A percentile compares a stretch with the other conserved stretches of the same genome.
Evolutionary conservation across 257 asterid species (phyloP).

Genomic region (Solanum verrucosum): DNA sequence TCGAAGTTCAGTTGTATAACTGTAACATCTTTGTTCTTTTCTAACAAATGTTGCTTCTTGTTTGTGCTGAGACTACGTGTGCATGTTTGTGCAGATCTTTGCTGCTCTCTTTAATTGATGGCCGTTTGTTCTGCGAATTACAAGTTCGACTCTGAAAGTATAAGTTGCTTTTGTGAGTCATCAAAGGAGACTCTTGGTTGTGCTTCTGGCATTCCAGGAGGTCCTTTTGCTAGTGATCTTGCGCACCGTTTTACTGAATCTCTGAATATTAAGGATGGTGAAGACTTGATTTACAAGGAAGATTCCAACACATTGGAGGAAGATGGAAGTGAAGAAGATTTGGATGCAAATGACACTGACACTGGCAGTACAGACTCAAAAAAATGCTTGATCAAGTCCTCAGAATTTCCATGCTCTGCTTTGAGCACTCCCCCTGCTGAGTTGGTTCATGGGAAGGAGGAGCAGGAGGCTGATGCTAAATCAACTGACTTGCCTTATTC

Average conservation of each 20-base stretch:
- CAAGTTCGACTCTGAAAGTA: constrained; percentile 32
- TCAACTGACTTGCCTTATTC: constrained; percentile 20
- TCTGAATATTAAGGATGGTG: constrained; percentile 25
- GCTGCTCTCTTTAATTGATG: constrained; percentile 38
- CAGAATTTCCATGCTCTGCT: constrained; percentile 37
- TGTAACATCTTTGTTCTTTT: background rate
- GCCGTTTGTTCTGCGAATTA: constrained; percentile 34
- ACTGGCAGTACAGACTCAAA: constrained; percentile 15
- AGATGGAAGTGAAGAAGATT: constrained; percentile 17
- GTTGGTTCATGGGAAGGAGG: constrained; percentile 8
- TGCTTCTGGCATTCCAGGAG: constrained; percentile 5
- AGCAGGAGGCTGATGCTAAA: constrained; percentile 17
- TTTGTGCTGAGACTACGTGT: background rate
- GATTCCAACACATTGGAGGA: constrained; percentile 11
- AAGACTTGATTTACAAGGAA: constrained; percentile 15
- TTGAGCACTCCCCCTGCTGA: constrained; percentile 17
- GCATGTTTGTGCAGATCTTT: constrained; percentile 1
- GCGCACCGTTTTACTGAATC: constrained; percentile 28
- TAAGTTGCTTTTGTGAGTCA: constrained; percentile 26
- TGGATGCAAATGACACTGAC: background rate
- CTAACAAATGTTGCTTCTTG: background rate
- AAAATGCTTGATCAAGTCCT: constrained; percentile 37
- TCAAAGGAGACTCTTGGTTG: constrained; percentile 23
- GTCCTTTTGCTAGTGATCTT: constrained; percentile 41
- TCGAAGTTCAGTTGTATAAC: background rate